These are phyloP conservation scores for Elsinoe australis DNA, from an alignment of 2,329 filamentous ascomycete genomes.

Conservation along the genomic window DNA sequence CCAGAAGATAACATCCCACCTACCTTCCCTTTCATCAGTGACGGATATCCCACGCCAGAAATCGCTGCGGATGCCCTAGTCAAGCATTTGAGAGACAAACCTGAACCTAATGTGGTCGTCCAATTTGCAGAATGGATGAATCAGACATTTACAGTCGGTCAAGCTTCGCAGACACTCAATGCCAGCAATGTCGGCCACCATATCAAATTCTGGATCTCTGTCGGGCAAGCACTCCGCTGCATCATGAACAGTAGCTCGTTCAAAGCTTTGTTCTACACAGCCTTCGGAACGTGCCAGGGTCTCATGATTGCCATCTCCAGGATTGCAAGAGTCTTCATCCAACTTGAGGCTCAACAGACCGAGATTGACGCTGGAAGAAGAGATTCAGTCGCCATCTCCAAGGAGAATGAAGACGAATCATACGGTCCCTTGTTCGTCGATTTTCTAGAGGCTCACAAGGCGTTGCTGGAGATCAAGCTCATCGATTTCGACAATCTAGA, in stretches of 20 bases:
- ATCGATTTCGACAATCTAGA: no score
- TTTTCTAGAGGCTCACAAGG: constrained; percentile 2
- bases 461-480: neutral
- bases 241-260: neutral
- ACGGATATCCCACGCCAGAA: neutral
- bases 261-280: neutral
- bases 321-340: neutral
- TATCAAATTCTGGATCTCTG: neutral
- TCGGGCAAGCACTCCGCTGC: neutral
- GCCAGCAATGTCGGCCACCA: neutral
- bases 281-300: neutral
- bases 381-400: neutral
- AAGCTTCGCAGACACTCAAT: neutral
- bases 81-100: neutral
- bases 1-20: no score
- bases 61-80: neutral
- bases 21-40: neutral
- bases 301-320: neutral
- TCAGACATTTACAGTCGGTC: neutral
- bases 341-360: neutral
- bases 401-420: neutral
- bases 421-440: neutral
- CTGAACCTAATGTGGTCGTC: neutral
- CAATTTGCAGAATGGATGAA: neutral
- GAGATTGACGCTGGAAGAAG: neutral